Evolutionary conservation across 371 early-diverging fungal species (phyloP), one percentile per base, ranked within the genome.

Genomic region (Choanephora cucurbitarum): DNA sequence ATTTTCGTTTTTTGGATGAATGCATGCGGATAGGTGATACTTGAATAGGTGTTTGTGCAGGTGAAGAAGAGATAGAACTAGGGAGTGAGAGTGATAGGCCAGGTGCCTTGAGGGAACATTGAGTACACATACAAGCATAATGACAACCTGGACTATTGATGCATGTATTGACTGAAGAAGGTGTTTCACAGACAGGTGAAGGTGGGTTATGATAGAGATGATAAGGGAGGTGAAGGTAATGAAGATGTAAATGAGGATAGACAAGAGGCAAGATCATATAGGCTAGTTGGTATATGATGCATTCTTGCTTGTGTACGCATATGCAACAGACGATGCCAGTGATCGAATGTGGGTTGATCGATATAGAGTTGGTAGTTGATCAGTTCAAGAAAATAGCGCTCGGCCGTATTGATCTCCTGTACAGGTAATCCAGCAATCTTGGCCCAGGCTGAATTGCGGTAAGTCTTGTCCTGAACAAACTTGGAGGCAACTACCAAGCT

Each of bases 361-460:
- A 91, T 85, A 60, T 85, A 87, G 31, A 91, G 76, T 45, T 80
- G 76, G 63, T 91, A 91, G 57, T 91, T 85, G 32, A 91, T 80
- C 55, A 89, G 64, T 11, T 79, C 65, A 42, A 92, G 58, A 65
- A 91, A 91, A 49, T 79, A 79, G n/a, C 84, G 72, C 66, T 91
- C 92, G 61, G 89, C 88, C 33, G 80, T 70, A 70, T 86, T 84
- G 60, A 92, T 84, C 72, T 91, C 89, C 18, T 72, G 43, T 14
- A 87, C 79, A 7, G 87, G 81, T n/a, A 91, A 67, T 39, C 86
- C 83, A 22, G 92, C 88, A 39, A 92, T 84, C 67, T 87, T 87
- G 50, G 88, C 84, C 92, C 91, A 91, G 10, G 90, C 88, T 54
- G 82, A 81, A 75, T 90, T 91, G 21, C 90, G 85, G 57, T 87